A percentile compares a stretch with the other conserved stretches of the same genome.
Conservation (phyloP, 2,329 filamentous ascomycete genomes). For the Lomentospora prolificans region DNA sequence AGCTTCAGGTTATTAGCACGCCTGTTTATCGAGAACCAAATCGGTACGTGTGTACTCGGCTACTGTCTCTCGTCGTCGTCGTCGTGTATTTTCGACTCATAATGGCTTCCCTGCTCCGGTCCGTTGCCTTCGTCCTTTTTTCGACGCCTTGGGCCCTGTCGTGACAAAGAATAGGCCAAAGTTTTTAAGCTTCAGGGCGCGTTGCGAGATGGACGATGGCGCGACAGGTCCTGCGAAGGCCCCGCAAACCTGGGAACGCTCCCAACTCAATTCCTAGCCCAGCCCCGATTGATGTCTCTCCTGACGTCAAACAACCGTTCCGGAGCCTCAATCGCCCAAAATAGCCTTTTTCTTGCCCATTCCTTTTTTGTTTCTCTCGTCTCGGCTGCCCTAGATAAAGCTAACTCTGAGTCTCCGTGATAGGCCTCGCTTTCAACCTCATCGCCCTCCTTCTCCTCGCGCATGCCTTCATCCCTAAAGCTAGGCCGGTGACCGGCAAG, state of each 20-base stretch:
- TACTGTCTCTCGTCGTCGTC: neutral
- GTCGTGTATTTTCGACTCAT: neutral
- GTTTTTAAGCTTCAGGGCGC: no score
- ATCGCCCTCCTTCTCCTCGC: slow-evolving; percentile 73
- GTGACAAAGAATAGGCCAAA: no score
- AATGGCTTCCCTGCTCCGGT: neutral
- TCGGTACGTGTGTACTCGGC: slow-evolving; percentile 46
- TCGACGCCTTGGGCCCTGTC: no score
- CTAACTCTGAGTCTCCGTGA: neutral
- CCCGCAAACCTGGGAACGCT: no score
- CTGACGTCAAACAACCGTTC: neutral
- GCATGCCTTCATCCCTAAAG: slow-evolving; percentile 72
- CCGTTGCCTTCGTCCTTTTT: neutral
- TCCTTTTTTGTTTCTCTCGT: no score
- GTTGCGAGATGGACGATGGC: no score
- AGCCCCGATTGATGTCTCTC: neutral
- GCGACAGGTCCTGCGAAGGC: no score
- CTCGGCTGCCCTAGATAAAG: neutral
- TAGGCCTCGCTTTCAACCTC: slow-evolving; percentile 75
- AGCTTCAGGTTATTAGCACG: slow-evolving; percentile 40
- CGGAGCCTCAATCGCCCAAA: neutral
- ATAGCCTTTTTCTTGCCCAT: neutral
- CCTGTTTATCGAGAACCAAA: slow-evolving; percentile 71
- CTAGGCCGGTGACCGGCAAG: slow-evolving; percentile 69
- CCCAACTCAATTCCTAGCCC: neutral